Base-by-base conservation (phyloP, 345 rosid genomes). In the Linum usitatissimum region DNA sequence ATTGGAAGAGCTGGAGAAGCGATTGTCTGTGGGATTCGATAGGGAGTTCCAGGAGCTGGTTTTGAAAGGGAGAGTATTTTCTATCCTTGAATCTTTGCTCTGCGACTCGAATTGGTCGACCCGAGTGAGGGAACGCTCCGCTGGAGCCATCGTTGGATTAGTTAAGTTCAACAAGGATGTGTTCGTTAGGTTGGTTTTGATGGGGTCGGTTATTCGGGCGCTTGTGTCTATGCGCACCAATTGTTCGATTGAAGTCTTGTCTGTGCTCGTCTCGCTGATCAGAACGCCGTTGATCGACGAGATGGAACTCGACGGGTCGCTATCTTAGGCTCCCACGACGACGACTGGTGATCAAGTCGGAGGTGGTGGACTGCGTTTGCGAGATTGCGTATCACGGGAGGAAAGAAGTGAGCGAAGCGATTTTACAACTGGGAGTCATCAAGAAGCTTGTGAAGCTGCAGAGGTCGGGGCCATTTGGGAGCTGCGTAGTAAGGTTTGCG, bases 131-230 rank as follows among this genome's bases (percentile, higher is more conserved):
- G 86, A 82, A 45, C 70, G 66, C 17, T 67, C 57, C 9, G 79
- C 76, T 3, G 48, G 57, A 9, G 77, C 70, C 6, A 59, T 84
- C 8, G 77, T 72, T 21, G 73, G 71, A 28, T 67, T 84, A 40
- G 80, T 80, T 34, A 53, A 62, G 53, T 84, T 84, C 68, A 84
- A 84, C 38, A 71, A 76, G 55, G 76, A 84, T 55, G 85, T 84
- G 42, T 84, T 80, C 53, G 86, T 82, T 21, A 85, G 87, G 13
- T 40, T 84, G 62, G 83, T 84, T 66, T 59, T 84, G 30, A 82
- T 82, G 90, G 85, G 87, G 31, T 70, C 72, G 30, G 77, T 71
- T 1, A 56, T 78, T 49, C 67, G 70, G 8, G 77, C 82, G 9
- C 55, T 82, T 39, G 68, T 80, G 28, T 74, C 85, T 6, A 73